Percentiles rank a stretch among this genome's conserved stretches.
Conservation (phyloP, 2,329 filamentous ascomycete species). For the Botrytis medusae region DNA sequence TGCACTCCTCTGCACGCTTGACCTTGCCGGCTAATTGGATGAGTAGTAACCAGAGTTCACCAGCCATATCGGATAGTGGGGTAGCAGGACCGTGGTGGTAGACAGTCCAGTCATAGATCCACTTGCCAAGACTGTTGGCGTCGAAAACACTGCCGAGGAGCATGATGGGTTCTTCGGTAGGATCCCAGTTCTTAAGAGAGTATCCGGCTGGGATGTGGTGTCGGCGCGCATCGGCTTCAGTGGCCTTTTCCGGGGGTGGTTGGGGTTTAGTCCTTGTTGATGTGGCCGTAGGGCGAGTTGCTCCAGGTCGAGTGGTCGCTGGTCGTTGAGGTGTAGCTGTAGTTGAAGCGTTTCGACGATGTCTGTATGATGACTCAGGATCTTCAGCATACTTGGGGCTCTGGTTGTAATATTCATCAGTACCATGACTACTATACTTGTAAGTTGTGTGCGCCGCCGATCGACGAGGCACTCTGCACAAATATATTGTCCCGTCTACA, state of each 20-base stretch:
- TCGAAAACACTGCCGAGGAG: constrained; percentile 95
- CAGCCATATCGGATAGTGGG: constrained; percentile 86
- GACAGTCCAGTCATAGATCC: constrained; percentile 99
- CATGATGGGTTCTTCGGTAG: constrained; percentile 88
- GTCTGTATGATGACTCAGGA: constrained; percentile 31
- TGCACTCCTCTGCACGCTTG: constrained; percentile 80
- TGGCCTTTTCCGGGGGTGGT: constrained; percentile 49
- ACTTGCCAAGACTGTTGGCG: constrained; percentile 95
- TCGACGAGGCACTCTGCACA: constrained; percentile 23
- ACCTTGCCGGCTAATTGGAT: constrained; percentile 94
- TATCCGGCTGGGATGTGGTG: constrained; percentile 85
- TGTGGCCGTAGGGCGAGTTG: constrained; percentile 32
- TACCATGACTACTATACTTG: constrained; percentile 41
- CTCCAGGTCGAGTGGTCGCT: constrained; percentile 22
- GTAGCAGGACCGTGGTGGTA: constrained; percentile 80
- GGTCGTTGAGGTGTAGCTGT: constrained; percentile 38
- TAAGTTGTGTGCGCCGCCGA: constrained; percentile 33
- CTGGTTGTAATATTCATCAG: constrained; percentile 41
- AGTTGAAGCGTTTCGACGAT: constrained; percentile 35
- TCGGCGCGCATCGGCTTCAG: constrained; percentile 58
- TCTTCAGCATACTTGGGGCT: constrained; percentile 37
- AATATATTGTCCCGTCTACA: constrained; percentile 35
- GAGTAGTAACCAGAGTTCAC: constrained; percentile 90
- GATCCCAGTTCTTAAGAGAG: constrained; percentile 98
- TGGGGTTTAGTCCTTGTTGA: constrained; percentile 41